Evolutionary conservation across 1,284 basidiomycete species (phyloP).

Genomic region (Leccinum fallax): DNA sequence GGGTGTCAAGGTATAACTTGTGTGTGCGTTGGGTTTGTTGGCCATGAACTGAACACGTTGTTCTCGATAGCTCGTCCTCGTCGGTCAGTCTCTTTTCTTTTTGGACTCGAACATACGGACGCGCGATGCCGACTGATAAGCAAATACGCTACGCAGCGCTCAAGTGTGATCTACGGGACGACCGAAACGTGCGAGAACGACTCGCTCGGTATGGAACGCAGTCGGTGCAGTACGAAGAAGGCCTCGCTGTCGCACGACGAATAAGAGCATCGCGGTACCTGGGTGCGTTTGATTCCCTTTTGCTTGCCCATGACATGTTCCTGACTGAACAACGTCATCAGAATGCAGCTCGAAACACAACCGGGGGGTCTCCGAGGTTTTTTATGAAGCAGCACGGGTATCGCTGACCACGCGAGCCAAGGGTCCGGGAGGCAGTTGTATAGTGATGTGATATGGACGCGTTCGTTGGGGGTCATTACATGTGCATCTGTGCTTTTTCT

Average conservation of each 20-base stretch:
- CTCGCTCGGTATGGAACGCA: slow-evolving; percentile 67
- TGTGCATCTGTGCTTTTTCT: slow-evolving; percentile 1
- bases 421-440: slow-evolving; percentile 57
- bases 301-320: background rate
- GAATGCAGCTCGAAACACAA: slow-evolving; percentile 98
- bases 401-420: slow-evolving; percentile 75
- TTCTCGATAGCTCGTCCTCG: slow-evolving; percentile 70
- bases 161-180: slow-evolving; percentile 93
- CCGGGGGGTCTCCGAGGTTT: slow-evolving; percentile 90
- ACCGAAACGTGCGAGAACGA: slow-evolving; percentile 65
- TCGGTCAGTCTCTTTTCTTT: slow-evolving; percentile 59
- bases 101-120: slow-evolving; percentile 1
- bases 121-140: slow-evolving; percentile 13
- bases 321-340: slow-evolving; percentile 34
- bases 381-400: slow-evolving; percentile 86
- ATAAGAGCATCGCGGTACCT: slow-evolving; percentile 93
- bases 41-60: slow-evolving; percentile 13
- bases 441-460: slow-evolving; percentile 50
- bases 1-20: slow-evolving; percentile 75
- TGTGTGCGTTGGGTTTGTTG: background rate
- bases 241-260: slow-evolving; percentile 82
- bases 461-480: background rate
- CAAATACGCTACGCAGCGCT: slow-evolving; percentile 56
- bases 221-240: slow-evolving; percentile 88
- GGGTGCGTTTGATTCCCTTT: slow-evolving; percentile 50